These are phyloP conservation scores for Gnaphalium uliginosum DNA, from an alignment of 129 eudicot genomes.

Conservation along the genomic window DNA sequence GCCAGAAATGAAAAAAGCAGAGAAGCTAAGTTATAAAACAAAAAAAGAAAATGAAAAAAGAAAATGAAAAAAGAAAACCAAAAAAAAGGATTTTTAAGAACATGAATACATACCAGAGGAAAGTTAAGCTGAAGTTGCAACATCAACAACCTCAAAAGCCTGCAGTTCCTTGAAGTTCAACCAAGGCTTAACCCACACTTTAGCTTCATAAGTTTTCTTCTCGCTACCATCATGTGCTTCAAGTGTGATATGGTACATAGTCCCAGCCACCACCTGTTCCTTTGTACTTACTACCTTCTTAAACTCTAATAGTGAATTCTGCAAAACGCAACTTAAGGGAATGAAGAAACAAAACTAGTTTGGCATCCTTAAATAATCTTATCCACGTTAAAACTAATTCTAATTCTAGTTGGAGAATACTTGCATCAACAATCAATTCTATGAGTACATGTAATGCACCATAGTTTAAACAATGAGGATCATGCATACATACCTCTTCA, in stretches of 20 bases:
- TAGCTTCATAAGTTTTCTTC: slow-evolving; percentile 61
- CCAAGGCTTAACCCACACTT: slow-evolving; percentile 83
- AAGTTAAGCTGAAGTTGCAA: slow-evolving; percentile 17
- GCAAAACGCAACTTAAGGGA: neutral
- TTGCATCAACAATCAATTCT: neutral
- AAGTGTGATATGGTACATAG: slow-evolving; percentile 55
- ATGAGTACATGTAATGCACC: neutral
- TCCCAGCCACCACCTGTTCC: slow-evolving; percentile 68
- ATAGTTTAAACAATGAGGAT: neutral
- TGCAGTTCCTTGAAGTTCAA: slow-evolving; percentile 60
- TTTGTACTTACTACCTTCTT: slow-evolving; percentile 52
- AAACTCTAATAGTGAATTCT: slow-evolving; percentile 68
- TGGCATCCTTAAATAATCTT: neutral
- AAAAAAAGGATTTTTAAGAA: neutral
- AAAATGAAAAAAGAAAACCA: neutral
- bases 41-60: neutral
- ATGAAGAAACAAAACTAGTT: neutral
- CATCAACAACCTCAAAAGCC: slow-evolving; percentile 48
- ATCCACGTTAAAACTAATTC: neutral
- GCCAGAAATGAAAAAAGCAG: neutral
- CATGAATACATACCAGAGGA: slow-evolving; percentile 10
- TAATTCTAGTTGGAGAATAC: neutral
- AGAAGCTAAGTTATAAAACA: neutral
- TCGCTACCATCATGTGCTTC: slow-evolving; percentile 57
- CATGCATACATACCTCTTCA: neutral